Evolutionary conservation across 257 asterid genomes (phyloP).

Genomic region (Petunia axillaris): DNA sequence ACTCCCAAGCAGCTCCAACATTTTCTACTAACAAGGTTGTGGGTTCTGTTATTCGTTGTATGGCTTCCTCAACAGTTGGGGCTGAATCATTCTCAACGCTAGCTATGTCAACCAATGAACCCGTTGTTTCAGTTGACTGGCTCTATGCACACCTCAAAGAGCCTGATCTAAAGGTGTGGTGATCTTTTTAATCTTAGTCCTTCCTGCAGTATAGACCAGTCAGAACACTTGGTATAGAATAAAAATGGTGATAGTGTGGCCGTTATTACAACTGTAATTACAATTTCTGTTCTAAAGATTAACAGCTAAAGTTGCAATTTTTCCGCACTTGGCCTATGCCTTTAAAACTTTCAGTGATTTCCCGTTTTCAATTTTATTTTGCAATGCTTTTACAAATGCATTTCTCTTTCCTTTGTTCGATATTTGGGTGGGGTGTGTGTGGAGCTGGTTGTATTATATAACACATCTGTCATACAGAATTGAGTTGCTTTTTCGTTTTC

Average conservation of each 20-base stretch:
- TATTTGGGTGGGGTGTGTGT: not conserved
- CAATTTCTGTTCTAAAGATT: conserved; percentile 14
- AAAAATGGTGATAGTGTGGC: conserved; percentile 5
- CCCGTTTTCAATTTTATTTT: not conserved
- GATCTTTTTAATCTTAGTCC: not conserved
- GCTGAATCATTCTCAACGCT: conserved; percentile 62
- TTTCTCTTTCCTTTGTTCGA: not conserved
- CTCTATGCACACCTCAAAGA: conserved; percentile 84
- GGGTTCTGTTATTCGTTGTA: conserved; percentile 41
- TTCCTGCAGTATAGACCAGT: not conserved
- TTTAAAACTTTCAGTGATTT: not conserved
- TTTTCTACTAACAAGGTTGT: conserved; percentile 40
- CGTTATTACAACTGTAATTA: not conserved
- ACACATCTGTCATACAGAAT: not conserved
- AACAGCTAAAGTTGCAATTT: not conserved
- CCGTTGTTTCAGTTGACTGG: conserved; percentile 98
- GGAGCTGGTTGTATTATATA: conserved; percentile 15
- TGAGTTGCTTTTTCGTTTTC: conserved; percentile 15
- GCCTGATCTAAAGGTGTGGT: conserved; percentile 79
- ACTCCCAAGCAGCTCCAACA: conserved; percentile 36
- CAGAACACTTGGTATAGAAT: not conserved
- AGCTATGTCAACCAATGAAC: conserved; percentile 60
- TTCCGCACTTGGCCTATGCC: not conserved
- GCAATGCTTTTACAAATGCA: not conserved
- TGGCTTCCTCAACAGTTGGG: conserved; percentile 64